Percentiles rank a stretch among this genome's conserved stretches.
Conservation (phyloP, 139 green algal species). For the Coccomyxa sp. region DNA sequence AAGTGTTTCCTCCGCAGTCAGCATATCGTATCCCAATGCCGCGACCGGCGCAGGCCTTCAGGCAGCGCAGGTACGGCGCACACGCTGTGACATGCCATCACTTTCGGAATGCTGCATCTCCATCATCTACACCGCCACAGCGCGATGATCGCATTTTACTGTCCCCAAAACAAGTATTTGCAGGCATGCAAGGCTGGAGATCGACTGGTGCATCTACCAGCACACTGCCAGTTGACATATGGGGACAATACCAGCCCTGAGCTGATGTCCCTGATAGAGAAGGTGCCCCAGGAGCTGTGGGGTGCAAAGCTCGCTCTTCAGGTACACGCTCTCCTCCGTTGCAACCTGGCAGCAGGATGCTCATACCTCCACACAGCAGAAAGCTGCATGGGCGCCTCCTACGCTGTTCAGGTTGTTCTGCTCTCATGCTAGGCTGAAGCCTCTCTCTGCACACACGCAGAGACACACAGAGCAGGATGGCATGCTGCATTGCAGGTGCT, state of each 20-base stretch:
- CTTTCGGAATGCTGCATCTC: too few species aligned
- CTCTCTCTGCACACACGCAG: background rate
- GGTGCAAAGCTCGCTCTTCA: conserved; percentile 51
- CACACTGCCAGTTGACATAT: conserved; percentile 62
- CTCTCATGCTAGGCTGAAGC: too few species aligned
- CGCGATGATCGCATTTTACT: too few species aligned
- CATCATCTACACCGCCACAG: too few species aligned
- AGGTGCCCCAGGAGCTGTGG: conserved; percentile 74
- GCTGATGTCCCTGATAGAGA: conserved; percentile 55
- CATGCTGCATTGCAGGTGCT: conserved; percentile 50
- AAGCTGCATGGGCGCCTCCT: too few species aligned
- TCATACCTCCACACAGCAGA: too few species aligned
- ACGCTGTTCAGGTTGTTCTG: too few species aligned
- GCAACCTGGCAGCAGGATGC: too few species aligned
- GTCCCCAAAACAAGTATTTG: background rate
- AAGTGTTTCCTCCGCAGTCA: background rate
- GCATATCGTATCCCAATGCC: background rate
- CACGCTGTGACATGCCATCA: too few species aligned
- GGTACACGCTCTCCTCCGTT: conserved; percentile 2
- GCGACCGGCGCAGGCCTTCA: background rate
- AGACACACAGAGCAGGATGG: background rate
- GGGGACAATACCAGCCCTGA: conserved; percentile 28
- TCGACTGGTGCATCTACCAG: conserved; percentile 16
- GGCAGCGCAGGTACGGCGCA: background rate
- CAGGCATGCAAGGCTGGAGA: conserved; percentile 5